phyloP scores from a whole-genome alignment of 2,329 filamentous ascomycete genomes.

The Xylaria sp. region DNA sequence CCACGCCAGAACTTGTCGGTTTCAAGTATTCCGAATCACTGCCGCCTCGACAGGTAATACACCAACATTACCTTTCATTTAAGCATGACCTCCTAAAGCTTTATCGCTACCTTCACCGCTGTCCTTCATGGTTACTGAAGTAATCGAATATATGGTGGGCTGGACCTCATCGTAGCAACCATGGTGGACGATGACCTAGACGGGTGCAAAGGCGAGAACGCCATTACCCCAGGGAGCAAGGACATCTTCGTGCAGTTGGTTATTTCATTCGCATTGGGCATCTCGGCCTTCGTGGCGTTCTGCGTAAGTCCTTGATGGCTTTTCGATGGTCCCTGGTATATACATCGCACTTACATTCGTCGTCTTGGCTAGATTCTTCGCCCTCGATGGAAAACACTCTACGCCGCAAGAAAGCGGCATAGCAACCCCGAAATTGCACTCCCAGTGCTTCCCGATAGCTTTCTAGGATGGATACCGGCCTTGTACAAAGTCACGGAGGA shows the following conservation, averaged over 20 bases:
- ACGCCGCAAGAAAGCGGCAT: constrained; percentile 86
- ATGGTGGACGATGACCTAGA: constrained; percentile 34
- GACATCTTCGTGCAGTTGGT: constrained; percentile 73
- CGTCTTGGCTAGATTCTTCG: constrained; percentile 73
- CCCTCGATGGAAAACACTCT: constrained; percentile 90
- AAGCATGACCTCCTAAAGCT: constrained; percentile 29
- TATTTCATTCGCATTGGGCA: constrained; percentile 76
- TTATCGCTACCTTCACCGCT: not conserved
- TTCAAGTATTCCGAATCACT: not conserved
- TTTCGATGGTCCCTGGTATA: not conserved
- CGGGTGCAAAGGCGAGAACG: constrained; percentile 41
- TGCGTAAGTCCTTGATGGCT: constrained; percentile 65
- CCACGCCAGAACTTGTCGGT: constrained; percentile 9
- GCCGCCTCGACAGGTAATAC: not conserved
- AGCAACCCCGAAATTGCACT: constrained; percentile 69
- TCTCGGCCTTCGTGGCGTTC: constrained; percentile 78
- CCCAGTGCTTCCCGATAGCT: constrained; percentile 82
- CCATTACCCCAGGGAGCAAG: constrained; percentile 54
- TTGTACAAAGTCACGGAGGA: constrained; percentile 88
- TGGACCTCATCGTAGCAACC: constrained; percentile 25
- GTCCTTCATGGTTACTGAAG: constrained; percentile 12
- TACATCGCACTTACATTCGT: constrained; percentile 25
- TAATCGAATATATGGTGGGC: constrained; percentile 20
- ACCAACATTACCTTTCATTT: constrained; percentile 5
- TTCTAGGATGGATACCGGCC: constrained; percentile 93